A percentile compares a stretch with the other conserved stretches of the same genome.
Conservation (phyloP, 805 yeast species). For the Ascoidea rubescens region DNA sequence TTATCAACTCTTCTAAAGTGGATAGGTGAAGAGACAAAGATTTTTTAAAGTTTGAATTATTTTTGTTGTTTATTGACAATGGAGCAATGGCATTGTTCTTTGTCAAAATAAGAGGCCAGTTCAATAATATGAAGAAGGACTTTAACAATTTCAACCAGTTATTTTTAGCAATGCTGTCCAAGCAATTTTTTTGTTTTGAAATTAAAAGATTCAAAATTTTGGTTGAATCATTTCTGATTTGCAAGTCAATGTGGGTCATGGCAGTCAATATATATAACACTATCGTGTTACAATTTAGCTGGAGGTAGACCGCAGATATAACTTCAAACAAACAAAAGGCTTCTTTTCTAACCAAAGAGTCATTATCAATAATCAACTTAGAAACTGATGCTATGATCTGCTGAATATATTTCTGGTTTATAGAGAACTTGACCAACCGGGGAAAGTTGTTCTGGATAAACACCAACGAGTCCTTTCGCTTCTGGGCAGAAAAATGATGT, state of each 20-base stretch:
- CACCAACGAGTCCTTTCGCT: conserved; percentile 9
- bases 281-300: conserved; percentile 18
- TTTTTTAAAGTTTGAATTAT: conserved; percentile 19
- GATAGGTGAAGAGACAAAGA: conserved; percentile 27
- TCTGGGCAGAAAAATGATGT: conserved; percentile 7
- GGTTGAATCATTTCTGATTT: conserved; percentile 63
- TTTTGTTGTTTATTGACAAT: conserved; percentile 15
- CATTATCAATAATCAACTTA: conserved; percentile 7
- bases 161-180: conserved; percentile 40
- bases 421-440: conserved; percentile 1
- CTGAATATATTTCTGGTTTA: conserved; percentile 5
- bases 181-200: conserved; percentile 24
- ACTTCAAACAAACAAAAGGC: conserved; percentile 1
- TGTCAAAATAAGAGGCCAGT: conserved; percentile 44
- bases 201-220: conserved; percentile 48
- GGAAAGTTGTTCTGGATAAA: conserved; percentile 5
- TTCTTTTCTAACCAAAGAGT: conserved; percentile 6
- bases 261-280: conserved; percentile 76
- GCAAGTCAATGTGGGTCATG: conserved; percentile 81
- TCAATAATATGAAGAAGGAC: conserved; percentile 53
- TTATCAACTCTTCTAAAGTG: conserved; percentile 16
- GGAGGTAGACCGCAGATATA: conserved; percentile 2
- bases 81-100: conserved; percentile 14
- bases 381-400: conserved; percentile 4
- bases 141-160: conserved; percentile 59